These are phyloP conservation scores for Gomphus bonarii DNA, from an alignment of 1,284 basidiomycete species.

Conservation along the genomic window DNA sequence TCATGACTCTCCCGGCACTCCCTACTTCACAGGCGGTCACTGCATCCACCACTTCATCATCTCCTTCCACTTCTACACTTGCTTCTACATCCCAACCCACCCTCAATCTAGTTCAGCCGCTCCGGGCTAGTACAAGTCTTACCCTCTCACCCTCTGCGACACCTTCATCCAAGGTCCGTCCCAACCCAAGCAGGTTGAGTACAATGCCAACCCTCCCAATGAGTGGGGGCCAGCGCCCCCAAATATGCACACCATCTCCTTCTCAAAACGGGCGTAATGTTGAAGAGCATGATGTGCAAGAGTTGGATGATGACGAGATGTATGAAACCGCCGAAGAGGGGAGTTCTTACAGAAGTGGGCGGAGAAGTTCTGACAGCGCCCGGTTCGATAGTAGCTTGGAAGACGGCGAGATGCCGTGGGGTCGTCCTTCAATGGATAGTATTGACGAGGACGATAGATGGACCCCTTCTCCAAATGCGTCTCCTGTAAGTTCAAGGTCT, in stretches of 20 bases:
- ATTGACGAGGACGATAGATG: slow-evolving; percentile 9
- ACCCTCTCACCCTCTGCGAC: not conserved
- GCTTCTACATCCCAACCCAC: slow-evolving; percentile 10
- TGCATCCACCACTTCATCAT: slow-evolving; percentile 12
- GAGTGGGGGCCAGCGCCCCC: slow-evolving; percentile 24
- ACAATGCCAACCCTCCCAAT: slow-evolving; percentile 41
- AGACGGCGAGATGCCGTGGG: slow-evolving; percentile 22
- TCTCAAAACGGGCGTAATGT: slow-evolving; percentile 18
- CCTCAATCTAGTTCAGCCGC: not conserved
- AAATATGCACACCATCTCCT: not conserved
- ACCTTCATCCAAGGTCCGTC: slow-evolving; percentile 11
- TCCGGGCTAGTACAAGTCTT: not conserved
- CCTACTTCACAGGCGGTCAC: slow-evolving; percentile 13
- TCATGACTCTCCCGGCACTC: slow-evolving; percentile 39
- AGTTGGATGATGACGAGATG: slow-evolving; percentile 24
- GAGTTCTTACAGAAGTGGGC: not conserved
- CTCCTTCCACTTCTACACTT: slow-evolving; percentile 17
- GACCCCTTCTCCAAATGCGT: not conserved
- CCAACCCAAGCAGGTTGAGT: slow-evolving; percentile 24
- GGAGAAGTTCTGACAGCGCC: slow-evolving; percentile 21
- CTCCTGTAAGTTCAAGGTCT: not conserved
- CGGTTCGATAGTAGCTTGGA: slow-evolving; percentile 16
- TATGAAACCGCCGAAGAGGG: not conserved
- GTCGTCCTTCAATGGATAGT: slow-evolving; percentile 17
- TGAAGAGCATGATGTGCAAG: slow-evolving; percentile 28